Evolutionary conservation across 495 filamentous ascomycete species (phyloP).

Genomic region (Podospora pseudocomata): DNA sequence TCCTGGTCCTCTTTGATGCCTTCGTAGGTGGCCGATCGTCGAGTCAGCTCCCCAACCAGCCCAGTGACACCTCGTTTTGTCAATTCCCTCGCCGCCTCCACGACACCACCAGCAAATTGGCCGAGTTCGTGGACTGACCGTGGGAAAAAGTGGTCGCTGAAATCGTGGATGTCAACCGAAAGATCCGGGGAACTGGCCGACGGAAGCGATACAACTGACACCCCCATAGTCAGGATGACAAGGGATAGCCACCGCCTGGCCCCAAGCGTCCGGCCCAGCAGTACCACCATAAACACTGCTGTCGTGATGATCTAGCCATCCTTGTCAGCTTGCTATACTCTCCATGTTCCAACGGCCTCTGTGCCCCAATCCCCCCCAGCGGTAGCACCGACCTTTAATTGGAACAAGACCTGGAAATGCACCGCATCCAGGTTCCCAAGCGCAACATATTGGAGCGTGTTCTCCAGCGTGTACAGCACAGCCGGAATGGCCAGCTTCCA

Average conservation of each 20-base stretch:
- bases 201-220: conserved; percentile 84
- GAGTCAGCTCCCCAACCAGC: conserved; percentile 51
- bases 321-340: not conserved
- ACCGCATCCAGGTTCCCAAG: conserved; percentile 88
- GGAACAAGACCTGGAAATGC: conserved; percentile 88
- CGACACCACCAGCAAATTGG: conserved; percentile 41
- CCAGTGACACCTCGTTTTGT: conserved; percentile 44
- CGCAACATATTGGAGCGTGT: conserved; percentile 86
- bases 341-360: not conserved
- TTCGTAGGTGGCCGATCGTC: conserved; percentile 92
- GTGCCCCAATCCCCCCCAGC: no score
- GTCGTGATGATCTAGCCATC: conserved; percentile 66
- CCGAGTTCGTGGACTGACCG: conserved; percentile 64
- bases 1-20: conserved; percentile 82
- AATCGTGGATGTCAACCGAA: conserved; percentile 51
- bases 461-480: conserved; percentile 82
- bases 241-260: conserved; percentile 74
- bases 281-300: conserved; percentile 77
- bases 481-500: conserved; percentile 96
- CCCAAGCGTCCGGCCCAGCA: conserved; percentile 68
- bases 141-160: conserved; percentile 62
- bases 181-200: conserved; percentile 45
- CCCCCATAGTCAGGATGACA: conserved; percentile 73
- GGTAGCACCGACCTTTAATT: conserved; percentile 59
- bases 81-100: conserved; percentile 47